Base-by-base conservation (phyloP, 176 grass and related monocot species). In the Aegilops sharonensis region DNA sequence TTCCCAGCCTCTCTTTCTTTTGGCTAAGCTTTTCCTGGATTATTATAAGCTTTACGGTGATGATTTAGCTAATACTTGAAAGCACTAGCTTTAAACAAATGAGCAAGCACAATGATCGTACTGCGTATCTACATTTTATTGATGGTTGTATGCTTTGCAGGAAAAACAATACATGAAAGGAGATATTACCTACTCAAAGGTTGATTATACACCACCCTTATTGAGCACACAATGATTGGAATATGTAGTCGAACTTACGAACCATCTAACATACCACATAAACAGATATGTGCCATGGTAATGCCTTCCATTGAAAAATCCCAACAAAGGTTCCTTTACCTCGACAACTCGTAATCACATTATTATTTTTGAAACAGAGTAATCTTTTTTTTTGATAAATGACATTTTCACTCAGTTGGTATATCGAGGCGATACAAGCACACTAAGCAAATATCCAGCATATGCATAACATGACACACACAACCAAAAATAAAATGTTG, bases 91-190 rank as follows among this genome's bases (percentile, higher is more conserved):
- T 25, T 35, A 74, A 80, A 87, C 23, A 80, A 80, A 89, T 39
- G 70, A 29, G 3, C 69, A 30, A 35, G 78, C 47, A 35, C 21
- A 50, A 68, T 68, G 32, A 76, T 74, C 8, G n/a, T 52, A 77
- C 72, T 72, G 37, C 63, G 71, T 35, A 35, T 73, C 68, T 64
- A 66, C 75, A 47, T 30, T 80, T 59, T 24, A 12, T 63, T 79
- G 17, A 91, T 87, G 81, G 17, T 57, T 91, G 75, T 79, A 47
- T 47, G 21, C 85, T 87, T 87, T 67, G 45, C 35, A 78, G n/a
- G n/a, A 73, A 87, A 63, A 31, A 29, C 36, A 15, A 13, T 30
- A 79, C 13, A 42, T 13, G 32, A 61, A 21, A 60, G 37, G 20
- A 45, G 34, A 75, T 87, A 76, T 63, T 82, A 80, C 69, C 48